These are phyloP conservation scores for Epithele typhae DNA, from an alignment of 768 basidiomycete species.

Conservation along the genomic window DNA sequence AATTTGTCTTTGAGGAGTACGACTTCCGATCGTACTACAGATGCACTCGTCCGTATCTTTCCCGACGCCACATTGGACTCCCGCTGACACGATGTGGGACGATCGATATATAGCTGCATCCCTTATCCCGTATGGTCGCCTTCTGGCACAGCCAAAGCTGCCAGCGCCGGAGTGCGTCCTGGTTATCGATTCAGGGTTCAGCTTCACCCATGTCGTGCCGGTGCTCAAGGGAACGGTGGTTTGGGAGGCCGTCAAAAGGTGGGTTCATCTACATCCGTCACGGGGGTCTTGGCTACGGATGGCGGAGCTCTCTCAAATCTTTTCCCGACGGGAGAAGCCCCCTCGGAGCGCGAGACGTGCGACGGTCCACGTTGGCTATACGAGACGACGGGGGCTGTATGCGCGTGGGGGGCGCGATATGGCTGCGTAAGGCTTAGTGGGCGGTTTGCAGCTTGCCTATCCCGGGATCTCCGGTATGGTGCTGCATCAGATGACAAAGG, in stretches of 20 bases:
- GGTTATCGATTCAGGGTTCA: constrained; percentile 89
- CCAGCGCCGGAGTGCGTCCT: constrained; percentile 74
- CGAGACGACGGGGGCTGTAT: too few species aligned
- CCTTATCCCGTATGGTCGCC: constrained; percentile 64
- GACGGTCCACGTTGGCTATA: too few species aligned
- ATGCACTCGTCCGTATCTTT: constrained; percentile 63
- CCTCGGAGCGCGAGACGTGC: too few species aligned
- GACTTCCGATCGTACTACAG: constrained; percentile 83
- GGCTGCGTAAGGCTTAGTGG: too few species aligned
- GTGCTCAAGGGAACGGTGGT: constrained; percentile 69
- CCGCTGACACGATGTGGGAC: neutral
- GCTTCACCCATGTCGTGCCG: constrained; percentile 90
- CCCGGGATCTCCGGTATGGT: too few species aligned
- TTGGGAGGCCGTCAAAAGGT: constrained; percentile 84
- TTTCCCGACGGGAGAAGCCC: too few species aligned
- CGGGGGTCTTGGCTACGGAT: neutral
- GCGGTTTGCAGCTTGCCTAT: too few species aligned
- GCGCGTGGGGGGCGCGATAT: too few species aligned
- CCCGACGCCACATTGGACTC: constrained; percentile 15
- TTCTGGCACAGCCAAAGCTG: constrained; percentile 51
- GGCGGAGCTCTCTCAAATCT: neutral
- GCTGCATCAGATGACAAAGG: too few species aligned
- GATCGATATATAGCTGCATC: constrained; percentile 58
- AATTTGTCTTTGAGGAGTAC: constrained; percentile 96
- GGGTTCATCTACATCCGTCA: neutral